Base-by-base conservation (phyloP, 345 rosid genomes). In the Eucalyptus erythrocorys region DNA sequence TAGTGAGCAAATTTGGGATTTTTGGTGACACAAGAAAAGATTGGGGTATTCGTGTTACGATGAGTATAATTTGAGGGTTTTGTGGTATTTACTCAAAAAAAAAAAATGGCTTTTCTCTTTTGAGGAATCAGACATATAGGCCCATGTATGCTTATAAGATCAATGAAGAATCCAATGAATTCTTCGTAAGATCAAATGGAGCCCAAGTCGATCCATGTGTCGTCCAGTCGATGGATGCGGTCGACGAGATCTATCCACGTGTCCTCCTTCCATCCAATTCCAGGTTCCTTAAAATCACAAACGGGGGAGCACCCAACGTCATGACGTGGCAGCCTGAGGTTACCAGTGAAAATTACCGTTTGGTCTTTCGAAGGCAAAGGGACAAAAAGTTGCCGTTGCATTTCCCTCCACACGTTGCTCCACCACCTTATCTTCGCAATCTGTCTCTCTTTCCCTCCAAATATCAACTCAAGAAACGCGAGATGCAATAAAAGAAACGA, bases 401-500 rank as follows among this genome's bases (percentile, higher is more conserved):
- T 91, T 96, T 92, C 95, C 94, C 94, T 94, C 98, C 99, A 95
- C 99, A 93, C 94, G 76, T 91, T 93, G 87, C 87, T 87, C 13
- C 27, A 8, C 68, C 40, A 86, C 92, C 94, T 93, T 94, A 93
- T 94, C 95, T 79, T 87, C 37, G 19, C 45, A 40, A 84, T 30
- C 86, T 50, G 45, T 89, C 90, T 86, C 86, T 89, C 81, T 85
- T 90, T 93, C 94, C 94, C 93, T 92, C 94, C 96, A 92, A 91
- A 91, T 86, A 90, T 21, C 88, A 71, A 40, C 32, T 80, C 55
- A n/a, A 8, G 71, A 26, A 68, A 86, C 43, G 21, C 3, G 81
- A 71, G 10, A 37, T 17, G 11, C 40, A 21, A 71, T 87, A 34
- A 19, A 50, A 37, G 59, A 26, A 86, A 86, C 68, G 24, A 76